Percentiles rank a stretch among this genome's conserved stretches.
Evolutionary conservation across 805 yeast genomes (phyloP).

Genomic region (Yarrowia sp.): DNA sequence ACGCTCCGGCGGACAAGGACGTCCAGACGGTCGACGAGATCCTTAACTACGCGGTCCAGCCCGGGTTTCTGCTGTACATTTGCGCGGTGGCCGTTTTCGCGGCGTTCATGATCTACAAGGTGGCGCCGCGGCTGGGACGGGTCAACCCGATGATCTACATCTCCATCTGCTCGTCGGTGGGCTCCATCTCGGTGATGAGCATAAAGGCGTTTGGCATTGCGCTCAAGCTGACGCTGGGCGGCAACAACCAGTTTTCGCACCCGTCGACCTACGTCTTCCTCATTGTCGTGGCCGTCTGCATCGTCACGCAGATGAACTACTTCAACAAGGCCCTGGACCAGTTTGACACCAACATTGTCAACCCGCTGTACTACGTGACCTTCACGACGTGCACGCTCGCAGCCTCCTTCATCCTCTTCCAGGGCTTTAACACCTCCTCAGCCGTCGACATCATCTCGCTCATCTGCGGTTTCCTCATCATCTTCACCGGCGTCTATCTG

Average conservation of each 20-base stretch:
- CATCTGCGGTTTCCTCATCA: constrained; percentile 79
- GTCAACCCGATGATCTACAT: constrained; percentile 85
- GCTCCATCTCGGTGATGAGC: constrained; percentile 86
- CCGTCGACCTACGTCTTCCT: constrained; percentile 80
- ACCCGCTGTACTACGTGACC: constrained; percentile 86
- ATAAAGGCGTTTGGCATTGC: constrained; percentile 94
- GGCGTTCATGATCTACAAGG: constrained; percentile 72
- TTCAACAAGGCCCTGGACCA: constrained; percentile 92
- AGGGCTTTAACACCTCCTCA: constrained; percentile 82
- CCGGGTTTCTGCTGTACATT: constrained; percentile 66
- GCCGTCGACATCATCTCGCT: constrained; percentile 77
- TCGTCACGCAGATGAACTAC: constrained; percentile 87
- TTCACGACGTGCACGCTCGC: constrained; percentile 84
- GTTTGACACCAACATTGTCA: constrained; percentile 88
- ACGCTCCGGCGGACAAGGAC: constrained; percentile 94
- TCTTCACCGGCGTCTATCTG: constrained; percentile 82
- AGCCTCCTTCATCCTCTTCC: constrained; percentile 82
- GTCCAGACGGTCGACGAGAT: constrained; percentile 86
- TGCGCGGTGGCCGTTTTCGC: constrained; percentile 64
- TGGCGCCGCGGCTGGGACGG: constrained; percentile 77
- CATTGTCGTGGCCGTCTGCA: constrained; percentile 73
- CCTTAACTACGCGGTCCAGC: constrained; percentile 71
- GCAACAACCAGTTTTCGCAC: constrained; percentile 85
- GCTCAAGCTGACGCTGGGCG: constrained; percentile 74
- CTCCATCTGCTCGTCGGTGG: constrained; percentile 85